Conservation (phyloP, 164 flowering plant genomes). For the Houttuynia cordata region DNA sequence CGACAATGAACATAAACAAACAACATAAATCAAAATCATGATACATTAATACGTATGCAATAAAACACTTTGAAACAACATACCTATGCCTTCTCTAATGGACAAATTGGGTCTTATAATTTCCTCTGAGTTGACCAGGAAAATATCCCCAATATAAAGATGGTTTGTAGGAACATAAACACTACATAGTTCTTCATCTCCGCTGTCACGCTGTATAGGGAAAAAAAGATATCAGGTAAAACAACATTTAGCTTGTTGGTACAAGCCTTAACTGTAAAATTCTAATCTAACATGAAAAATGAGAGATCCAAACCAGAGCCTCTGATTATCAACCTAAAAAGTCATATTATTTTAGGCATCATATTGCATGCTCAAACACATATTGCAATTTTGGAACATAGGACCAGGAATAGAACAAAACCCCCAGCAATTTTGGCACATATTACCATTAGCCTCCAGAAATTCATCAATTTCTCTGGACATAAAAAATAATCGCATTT, state of each 20-base stretch:
- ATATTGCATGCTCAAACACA: too few relatives aligned
- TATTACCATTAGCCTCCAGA: too few relatives aligned
- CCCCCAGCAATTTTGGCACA: too few relatives aligned
- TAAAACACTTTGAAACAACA: slow-evolving; percentile 4
- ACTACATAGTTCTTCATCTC: slow-evolving; percentile 72
- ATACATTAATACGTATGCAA: neutral
- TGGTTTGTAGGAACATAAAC: slow-evolving; percentile 79
- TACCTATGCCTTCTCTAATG: slow-evolving; percentile 83
- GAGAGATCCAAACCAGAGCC: too few relatives aligned
- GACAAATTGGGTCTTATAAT: slow-evolving; percentile 72
- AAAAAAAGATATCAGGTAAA: slow-evolving; percentile 2
- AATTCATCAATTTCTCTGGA: too few relatives aligned
- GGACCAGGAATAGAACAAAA: too few relatives aligned
- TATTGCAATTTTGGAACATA: too few relatives aligned
- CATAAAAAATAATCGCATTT: too few relatives aligned
- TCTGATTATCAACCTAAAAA: too few relatives aligned
- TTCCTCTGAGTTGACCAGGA: slow-evolving; percentile 54
- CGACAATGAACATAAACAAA: neutral
- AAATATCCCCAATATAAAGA: slow-evolving; percentile 65
- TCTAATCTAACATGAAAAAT: neutral
- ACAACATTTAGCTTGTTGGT: neutral
- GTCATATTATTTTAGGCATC: too few relatives aligned
- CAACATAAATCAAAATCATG: neutral
- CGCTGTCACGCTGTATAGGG: slow-evolving; percentile 39
- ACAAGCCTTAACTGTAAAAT: neutral